phyloP scores from a whole-genome alignment of 106 monocot genomes.

The Phalaenopsis equestris region DNA sequence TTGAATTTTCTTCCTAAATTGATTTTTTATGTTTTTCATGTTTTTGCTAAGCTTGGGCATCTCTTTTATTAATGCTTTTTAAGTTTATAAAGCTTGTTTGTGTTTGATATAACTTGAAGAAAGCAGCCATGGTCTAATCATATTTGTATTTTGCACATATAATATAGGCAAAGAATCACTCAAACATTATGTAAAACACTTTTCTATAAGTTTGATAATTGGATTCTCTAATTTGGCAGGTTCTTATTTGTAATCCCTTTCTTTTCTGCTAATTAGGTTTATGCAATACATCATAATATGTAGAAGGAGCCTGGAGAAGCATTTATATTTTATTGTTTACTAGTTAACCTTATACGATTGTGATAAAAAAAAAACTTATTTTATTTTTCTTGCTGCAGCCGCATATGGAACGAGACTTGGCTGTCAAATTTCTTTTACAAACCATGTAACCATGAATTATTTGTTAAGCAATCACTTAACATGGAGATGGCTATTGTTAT shows the following conservation, averaged over 20 bases:
- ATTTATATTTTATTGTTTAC: not conserved
- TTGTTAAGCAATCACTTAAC: constrained; percentile 80
- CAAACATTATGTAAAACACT: not conserved
- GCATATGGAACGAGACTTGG: constrained; percentile 89
- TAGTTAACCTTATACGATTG: not conserved
- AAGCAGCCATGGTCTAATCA: not conserved
- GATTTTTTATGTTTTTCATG: not conserved
- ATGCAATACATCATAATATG: not conserved
- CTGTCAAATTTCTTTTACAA: constrained; percentile 74
- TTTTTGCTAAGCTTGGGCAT: not conserved
- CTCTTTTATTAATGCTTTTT: not conserved
- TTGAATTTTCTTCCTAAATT: constrained; percentile 2
- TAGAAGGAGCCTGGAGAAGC: not conserved
- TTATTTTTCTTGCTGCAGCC: constrained; percentile 27
- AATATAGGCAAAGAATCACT: not conserved
- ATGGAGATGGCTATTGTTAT: constrained; percentile 92
- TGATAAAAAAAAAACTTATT: not conserved
- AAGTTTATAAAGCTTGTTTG: not conserved
- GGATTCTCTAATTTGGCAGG: not conserved
- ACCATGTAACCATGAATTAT: constrained; percentile 81
- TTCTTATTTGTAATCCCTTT: not conserved
- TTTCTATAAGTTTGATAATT: not conserved
- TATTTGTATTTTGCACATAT: not conserved
- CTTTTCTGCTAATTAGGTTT: not conserved
- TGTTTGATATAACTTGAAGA: not conserved